A percentile compares a stretch with the other conserved stretches of the same genome.
These are phyloP conservation scores for Physcomitrellopsis africana DNA, from an alignment of 225 moss, liverwort and hornwort species.

Conservation along the genomic window DNA sequence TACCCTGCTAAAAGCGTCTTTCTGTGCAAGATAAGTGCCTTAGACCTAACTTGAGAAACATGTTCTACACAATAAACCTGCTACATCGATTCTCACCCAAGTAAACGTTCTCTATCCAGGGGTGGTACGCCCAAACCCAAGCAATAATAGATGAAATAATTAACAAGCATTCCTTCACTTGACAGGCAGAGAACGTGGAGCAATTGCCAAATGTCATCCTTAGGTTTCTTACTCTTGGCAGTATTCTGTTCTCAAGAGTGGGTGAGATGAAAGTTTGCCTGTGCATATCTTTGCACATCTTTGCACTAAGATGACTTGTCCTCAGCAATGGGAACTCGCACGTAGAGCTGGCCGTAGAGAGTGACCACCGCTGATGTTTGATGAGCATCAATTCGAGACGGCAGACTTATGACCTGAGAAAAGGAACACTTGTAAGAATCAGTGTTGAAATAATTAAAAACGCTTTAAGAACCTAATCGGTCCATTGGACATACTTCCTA, in stretches of 20 bases:
- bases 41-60: constrained; percentile 39
- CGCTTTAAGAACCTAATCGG: too few species aligned
- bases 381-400: constrained; percentile 97
- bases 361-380: constrained; percentile 99
- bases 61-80: constrained; percentile 38
- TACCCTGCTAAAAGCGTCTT: constrained; percentile 36
- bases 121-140: constrained; percentile 26
- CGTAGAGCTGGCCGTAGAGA: constrained; percentile 97
- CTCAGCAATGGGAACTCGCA: constrained; percentile 95
- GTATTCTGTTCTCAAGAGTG: constrained; percentile 14
- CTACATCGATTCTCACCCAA: constrained; percentile 14
- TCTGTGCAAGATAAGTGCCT: constrained; percentile 44
- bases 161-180: constrained; percentile 17
- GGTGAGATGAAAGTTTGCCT: constrained; percentile 13
- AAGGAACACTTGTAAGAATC: neutral
- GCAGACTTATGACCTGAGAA: constrained; percentile 86
- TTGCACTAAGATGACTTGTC: constrained; percentile 51
- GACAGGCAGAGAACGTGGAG: constrained; percentile 19
- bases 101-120: constrained; percentile 27
- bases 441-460: neutral
- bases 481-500: neutral
- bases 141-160: constrained; percentile 19
- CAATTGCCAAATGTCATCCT: constrained; percentile 21
- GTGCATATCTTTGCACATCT: neutral
- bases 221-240: constrained; percentile 22